Evolutionary conservation across 1,284 basidiomycete species (phyloP), one percentile per base, ranked within the genome.

Genomic region (Leccinum variabile): DNA sequence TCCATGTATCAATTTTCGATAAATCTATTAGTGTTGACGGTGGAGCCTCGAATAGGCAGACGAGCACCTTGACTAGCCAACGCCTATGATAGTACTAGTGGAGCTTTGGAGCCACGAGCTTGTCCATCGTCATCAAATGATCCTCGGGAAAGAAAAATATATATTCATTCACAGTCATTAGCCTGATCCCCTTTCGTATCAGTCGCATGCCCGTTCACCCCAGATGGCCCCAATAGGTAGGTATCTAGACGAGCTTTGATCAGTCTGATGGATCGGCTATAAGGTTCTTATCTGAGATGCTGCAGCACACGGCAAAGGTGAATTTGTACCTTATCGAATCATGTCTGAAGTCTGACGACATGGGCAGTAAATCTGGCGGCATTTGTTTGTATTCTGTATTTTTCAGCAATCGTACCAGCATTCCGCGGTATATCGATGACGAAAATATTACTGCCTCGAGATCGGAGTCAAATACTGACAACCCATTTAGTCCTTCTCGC

Each of bases 271-370:
- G 46, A 49, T 49, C 22, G 22, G 22, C 22, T 49, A 14, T 13
- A 44, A 37, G 22, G 30, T 25, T 39, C 65, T 46, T 22, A 16
- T 35, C 35, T 16, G 16, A 3, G 33, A 55, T 8, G 18, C 49
- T 33, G 49, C 25, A 41, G 35, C 52, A 37, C 52, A 41, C 7
- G n/a, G 52, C 16, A 25, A 28, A 56, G 1, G 28, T n/a, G 65
- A 55, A n/a, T 30, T 5, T 50, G 30, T 37, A 50, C 35, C 56
- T 57, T 50, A 59, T 65, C 52, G 14, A 41, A 49, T 30, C 4
- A 30, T 25, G 6, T 46, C n/a, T 52, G 37, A 39, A 13, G 22
- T 39, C 30, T 6, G 11, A 35, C 4, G 41, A 39, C 14, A 54
- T 33, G 22, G 18, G 11, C n/a, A 44, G 16, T 11, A 10, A 5